Evolutionary conservation across 2,329 filamentous ascomycete species (phyloP).

Genomic region (Verticillium longisporum): DNA sequence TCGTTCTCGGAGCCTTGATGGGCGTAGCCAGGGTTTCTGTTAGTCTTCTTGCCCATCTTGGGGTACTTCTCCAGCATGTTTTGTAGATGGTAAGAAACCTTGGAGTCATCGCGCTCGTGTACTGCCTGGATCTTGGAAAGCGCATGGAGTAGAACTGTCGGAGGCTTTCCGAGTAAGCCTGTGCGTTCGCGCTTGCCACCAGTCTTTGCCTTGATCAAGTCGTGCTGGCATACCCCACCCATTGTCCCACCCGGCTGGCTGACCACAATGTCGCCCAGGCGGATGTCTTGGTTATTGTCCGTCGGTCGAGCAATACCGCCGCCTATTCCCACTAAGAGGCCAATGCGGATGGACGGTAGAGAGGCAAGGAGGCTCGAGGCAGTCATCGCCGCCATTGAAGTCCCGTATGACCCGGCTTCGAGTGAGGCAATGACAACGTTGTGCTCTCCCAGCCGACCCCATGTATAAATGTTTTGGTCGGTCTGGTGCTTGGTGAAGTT

Average conservation of each 20-base stretch:
- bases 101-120: too few relatives aligned
- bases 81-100: too few relatives aligned
- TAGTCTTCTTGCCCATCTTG: constrained; percentile 2
- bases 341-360: constrained; percentile 2
- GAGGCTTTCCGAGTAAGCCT: too few relatives aligned
- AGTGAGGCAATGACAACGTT: constrained; percentile 19
- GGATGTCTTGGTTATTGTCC: too few relatives aligned
- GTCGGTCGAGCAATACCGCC: background rate
- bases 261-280: constrained; percentile 19
- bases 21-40: constrained; percentile 1
- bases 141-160: too few relatives aligned
- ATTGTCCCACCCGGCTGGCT: constrained; percentile 11
- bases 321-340: background rate
- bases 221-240: constrained; percentile 17
- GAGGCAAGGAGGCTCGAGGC: constrained; percentile 8
- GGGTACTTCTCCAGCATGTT: constrained; percentile 1
- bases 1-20: constrained; percentile 5
- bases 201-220: constrained; percentile 11
- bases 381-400: constrained; percentile 4
- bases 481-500: too few relatives aligned
- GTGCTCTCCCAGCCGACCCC: constrained; percentile 16
- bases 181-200: background rate
- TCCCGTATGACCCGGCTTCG: constrained; percentile 12
- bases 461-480: constrained; percentile 19
- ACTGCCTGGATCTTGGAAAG: too few relatives aligned